These are phyloP conservation scores for Ailanthus altissimus DNA, from an alignment of 345 rosid species.

Conservation along the genomic window DNA sequence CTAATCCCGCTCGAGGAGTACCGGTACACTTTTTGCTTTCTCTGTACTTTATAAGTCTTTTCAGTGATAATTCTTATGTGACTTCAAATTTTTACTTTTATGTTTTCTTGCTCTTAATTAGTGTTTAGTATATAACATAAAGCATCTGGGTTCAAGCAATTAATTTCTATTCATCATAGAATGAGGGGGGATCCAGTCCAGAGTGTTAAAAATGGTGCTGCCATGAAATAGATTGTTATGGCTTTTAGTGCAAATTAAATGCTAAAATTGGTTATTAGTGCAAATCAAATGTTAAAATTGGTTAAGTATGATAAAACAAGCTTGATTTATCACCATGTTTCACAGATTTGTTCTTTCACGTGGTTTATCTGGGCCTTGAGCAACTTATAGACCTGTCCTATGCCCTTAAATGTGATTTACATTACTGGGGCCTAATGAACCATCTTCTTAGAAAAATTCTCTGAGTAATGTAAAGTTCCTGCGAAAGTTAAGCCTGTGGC, in stretches of 20 bases:
- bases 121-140: background rate
- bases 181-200: background rate
- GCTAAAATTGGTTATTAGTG: background rate
- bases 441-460: background rate
- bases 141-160: background rate
- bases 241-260: background rate
- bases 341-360: background rate
- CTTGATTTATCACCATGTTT: background rate
- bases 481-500: background rate
- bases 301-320: background rate
- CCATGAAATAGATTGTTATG: background rate
- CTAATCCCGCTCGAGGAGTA: conserved; percentile 89
- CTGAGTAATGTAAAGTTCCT: background rate
- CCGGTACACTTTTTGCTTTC: conserved; percentile 50
- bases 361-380: background rate
- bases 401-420: background rate
- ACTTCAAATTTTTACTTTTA: background rate
- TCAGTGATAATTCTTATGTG: conserved; percentile 11
- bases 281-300: background rate
- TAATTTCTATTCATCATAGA: background rate
- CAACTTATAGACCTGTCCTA: background rate
- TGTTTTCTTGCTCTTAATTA: background rate
- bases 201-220: too few relatives aligned
- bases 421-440: background rate
- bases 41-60: conserved; percentile 7